Conservation (phyloP, 108 stramenopile genomes). For the Mediolabrus comicus region DNA sequence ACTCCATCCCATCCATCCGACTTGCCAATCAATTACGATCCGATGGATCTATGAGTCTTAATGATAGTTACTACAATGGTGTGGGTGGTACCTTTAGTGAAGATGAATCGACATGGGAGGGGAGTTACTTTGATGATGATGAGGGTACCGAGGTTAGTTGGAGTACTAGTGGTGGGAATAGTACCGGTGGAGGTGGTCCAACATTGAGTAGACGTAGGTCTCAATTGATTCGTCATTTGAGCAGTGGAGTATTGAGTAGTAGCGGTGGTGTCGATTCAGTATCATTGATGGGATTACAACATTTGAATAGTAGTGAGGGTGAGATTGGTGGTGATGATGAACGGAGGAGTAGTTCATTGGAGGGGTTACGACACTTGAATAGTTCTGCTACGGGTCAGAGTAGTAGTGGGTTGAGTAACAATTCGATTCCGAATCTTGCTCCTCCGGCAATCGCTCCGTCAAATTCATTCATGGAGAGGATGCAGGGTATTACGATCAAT, state of each 20-base stretch:
- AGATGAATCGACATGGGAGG: conserved; percentile 31
- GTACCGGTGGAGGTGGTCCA: too few species aligned
- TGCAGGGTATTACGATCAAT: conserved; percentile 17
- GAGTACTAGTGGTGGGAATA: conserved; percentile 2
- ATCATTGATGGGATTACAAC: neutral
- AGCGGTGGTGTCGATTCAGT: neutral
- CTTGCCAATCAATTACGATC: conserved; percentile 35
- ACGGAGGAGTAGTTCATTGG: too few species aligned
- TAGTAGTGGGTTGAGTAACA: neutral
- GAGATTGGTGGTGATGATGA: neutral
- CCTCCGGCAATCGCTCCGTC: conserved; percentile 3
- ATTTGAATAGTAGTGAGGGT: neutral
- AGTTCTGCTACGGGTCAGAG: too few species aligned
- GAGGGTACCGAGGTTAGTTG: conserved; percentile 23
- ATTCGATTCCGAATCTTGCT: neutral
- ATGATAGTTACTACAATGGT: conserved; percentile 2
- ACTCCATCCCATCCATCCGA: conserved; percentile 50
- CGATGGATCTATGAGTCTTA: conserved; percentile 3
- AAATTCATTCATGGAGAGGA: conserved; percentile 17
- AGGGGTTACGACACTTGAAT: too few species aligned
- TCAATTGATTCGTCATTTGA: neutral
- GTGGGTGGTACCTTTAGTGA: conserved; percentile 17
- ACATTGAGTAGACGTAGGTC: neutral
- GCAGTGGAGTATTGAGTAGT: neutral
- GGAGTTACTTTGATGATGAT: conserved; percentile 1